Base-by-base conservation (phyloP, 495 filamentous ascomycete species). In the Apiosordaria backusii region DNA sequence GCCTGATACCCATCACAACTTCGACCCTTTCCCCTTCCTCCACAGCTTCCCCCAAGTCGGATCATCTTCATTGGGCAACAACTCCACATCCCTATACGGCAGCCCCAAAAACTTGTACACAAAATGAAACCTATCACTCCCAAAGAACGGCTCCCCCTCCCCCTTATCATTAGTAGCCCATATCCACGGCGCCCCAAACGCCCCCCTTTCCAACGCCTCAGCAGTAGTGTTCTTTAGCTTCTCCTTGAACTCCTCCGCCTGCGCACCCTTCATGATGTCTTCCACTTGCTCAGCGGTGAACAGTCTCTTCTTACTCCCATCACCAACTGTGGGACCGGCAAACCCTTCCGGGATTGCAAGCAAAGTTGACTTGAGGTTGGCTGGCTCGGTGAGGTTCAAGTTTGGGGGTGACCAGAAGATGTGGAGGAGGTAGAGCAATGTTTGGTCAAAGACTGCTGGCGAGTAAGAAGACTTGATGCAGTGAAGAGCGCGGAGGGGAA, bases 131-230 rank as follows among this genome's bases (percentile, higher is more conserved):
- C 89, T 80, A 77, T 92, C 90, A 76, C 89, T 91, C 2, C 90
- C 90, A 75, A 92, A 93, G 74, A 92, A 92, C 3, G 88, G 87
- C 77, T 90, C 87, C 61, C 78, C 80, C 61, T 78, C 72, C 4
- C 88, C 87, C 23, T 58, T 52, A 10, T 80, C 75, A 70, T 91
- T 85, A n/a, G 74, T 78, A n/a, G 87, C 90, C 83, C 86, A 89
- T 65, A 91, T 80, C 89, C 90, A 93, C 0, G 90, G 90, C 61
- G 86, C 86, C 0, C 90, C 90, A 75, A 89, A 93, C 1, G 89
- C 89, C 0, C 90, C 90, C 19, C 71, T 75, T 52, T 87, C 82
- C 13, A 92, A 68, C 5, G 82, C 86, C 67, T 82, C 80, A 65
- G 84, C 75, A 29, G 90, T 92, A 29, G 84, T 83, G 3, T 74